A percentile compares a stretch with the other conserved stretches of the same genome.
phyloP scores from a whole-genome alignment of 306 rosid genomes.

The Pterocarpus santalinus region DNA sequence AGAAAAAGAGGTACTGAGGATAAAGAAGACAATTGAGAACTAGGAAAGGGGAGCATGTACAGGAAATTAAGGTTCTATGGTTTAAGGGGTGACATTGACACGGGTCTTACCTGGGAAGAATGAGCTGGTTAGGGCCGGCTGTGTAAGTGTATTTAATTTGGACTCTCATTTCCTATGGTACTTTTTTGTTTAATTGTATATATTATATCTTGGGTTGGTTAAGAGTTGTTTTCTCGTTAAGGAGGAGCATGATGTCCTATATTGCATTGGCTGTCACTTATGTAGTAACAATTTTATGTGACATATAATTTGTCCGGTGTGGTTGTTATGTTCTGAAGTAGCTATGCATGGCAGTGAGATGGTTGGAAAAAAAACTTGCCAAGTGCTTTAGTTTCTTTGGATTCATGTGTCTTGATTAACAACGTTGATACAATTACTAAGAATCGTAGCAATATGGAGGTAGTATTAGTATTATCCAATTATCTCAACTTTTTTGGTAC shows the following conservation, averaged over 20 bases:
- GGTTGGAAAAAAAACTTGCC: not conserved
- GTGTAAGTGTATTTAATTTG: not conserved
- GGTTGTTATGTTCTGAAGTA: conserved; percentile 12
- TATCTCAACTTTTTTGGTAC: too few species aligned
- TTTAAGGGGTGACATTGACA: conserved; percentile 42
- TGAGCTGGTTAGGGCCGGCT: conserved; percentile 72
- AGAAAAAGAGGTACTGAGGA: not conserved
- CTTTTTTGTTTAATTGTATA: conserved; percentile 20
- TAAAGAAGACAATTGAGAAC: not conserved
- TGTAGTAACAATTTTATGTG: not conserved
- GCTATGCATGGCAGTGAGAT: not conserved
- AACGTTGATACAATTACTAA: conserved; percentile 35
- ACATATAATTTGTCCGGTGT: conserved; percentile 26
- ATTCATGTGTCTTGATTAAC: not conserved
- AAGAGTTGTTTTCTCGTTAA: conserved; percentile 37
- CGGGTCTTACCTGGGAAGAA: conserved; percentile 41
- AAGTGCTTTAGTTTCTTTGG: not conserved
- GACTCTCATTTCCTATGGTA: conserved; percentile 25
- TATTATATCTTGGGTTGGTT: conserved; percentile 34
- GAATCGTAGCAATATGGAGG: not conserved
- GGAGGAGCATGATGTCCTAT: conserved; percentile 29
- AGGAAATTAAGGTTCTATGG: conserved; percentile 37
- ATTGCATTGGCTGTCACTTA: conserved; percentile 26
- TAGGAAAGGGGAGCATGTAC: conserved; percentile 9
- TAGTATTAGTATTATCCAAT: not conserved